Percentiles rank a stretch among this genome's conserved stretches.
Evolutionary conservation across 257 asterid genomes (phyloP).

Genomic region (Apocynum venetum): DNA sequence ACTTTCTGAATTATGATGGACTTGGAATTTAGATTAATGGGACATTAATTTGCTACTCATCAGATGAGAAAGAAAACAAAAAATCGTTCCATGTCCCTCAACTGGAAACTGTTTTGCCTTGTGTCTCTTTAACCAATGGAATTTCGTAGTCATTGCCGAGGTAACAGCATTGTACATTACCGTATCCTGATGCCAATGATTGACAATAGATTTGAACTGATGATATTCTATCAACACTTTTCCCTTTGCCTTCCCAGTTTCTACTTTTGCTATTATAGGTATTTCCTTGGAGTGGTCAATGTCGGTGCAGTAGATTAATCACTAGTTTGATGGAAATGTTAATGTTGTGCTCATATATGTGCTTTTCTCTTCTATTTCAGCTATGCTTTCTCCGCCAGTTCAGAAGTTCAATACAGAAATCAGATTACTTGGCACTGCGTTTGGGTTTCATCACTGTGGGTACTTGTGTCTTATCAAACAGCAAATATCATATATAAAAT

Average conservation of each 20-base stretch:
- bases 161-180: neutral
- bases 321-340: neutral
- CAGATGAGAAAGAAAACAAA: neutral
- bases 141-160: neutral
- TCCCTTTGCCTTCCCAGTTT: neutral
- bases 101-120: neutral
- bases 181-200: neutral
- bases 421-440: conserved; percentile 81
- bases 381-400: conserved; percentile 88
- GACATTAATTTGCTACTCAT: neutral
- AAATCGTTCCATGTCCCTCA: neutral
- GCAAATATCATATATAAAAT: neutral
- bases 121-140: neutral
- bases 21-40: neutral
- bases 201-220: neutral
- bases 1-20: neutral
- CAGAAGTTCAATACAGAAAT: conserved; percentile 60
- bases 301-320: neutral
- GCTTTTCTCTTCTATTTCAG: conserved; percentile 35
- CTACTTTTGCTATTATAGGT: too few species aligned
- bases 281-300: neutral
- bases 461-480: conserved; percentile 20
- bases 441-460: conserved; percentile 92
- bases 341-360: neutral
- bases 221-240: neutral